Percentiles rank a stretch among this genome's conserved stretches.
phyloP scores from a whole-genome alignment of 345 rosid genomes.

The Lepidium africanum region DNA sequence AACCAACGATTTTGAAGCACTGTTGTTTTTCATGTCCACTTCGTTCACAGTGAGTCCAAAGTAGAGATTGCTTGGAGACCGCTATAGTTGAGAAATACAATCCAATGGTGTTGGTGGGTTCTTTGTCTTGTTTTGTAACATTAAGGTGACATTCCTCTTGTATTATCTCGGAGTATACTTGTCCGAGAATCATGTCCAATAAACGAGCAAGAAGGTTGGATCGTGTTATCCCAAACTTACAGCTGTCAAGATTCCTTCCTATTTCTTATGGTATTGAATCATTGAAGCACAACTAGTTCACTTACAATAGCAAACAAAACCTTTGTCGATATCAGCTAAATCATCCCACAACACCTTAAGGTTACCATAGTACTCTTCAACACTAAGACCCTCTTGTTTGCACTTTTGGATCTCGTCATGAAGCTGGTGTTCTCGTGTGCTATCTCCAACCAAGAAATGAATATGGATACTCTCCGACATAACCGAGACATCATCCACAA shows the following conservation, averaged over 20 bases:
- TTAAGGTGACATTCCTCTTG: not conserved
- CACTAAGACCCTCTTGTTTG: too few relatives aligned
- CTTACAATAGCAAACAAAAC: too few relatives aligned
- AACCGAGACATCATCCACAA: too few relatives aligned
- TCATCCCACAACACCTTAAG: too few relatives aligned
- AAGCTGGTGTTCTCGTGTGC: too few relatives aligned
- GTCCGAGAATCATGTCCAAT: not conserved
- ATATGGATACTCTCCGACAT: too few relatives aligned
- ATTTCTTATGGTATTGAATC: not conserved
- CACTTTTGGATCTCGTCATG: too few relatives aligned
- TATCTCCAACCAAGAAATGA: too few relatives aligned
- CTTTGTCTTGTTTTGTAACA: not conserved
- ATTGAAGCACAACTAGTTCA: too few relatives aligned
- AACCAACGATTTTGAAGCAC: too few relatives aligned
- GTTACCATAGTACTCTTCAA: too few relatives aligned
- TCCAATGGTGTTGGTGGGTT: rapidly evolving
- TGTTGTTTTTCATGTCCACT: not conserved
- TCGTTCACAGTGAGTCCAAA: not conserved
- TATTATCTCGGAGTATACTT: not conserved
- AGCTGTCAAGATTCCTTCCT: not conserved
- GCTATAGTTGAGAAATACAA: not conserved
- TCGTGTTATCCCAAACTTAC: not conserved
- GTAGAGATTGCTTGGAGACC: not conserved
- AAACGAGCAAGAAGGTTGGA: not conserved
- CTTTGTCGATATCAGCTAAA: too few relatives aligned